Conservation (phyloP, 2,329 filamentous ascomycete species). For the Sclerotinia glacialis region DNA sequence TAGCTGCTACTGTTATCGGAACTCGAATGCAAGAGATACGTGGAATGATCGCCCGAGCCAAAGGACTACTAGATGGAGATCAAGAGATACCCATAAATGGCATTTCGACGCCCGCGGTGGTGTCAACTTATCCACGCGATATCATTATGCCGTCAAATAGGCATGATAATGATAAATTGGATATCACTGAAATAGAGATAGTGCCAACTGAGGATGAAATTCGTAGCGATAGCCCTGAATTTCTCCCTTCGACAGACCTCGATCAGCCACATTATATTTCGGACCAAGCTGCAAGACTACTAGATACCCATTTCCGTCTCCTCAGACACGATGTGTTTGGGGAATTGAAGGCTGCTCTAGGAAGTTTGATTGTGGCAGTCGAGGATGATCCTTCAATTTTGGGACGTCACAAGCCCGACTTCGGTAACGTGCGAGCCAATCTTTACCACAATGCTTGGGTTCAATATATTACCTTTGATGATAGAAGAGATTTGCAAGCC, state of each 20-base stretch:
- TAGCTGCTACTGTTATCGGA: not conserved
- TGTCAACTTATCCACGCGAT: slow-evolving; percentile 15
- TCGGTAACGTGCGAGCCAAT: not conserved
- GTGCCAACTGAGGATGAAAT: slow-evolving; percentile 40
- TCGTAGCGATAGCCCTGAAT: slow-evolving; percentile 26
- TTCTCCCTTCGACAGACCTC: slow-evolving; percentile 29
- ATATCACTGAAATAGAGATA: slow-evolving; percentile 39
- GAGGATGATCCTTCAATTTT: slow-evolving; percentile 3
- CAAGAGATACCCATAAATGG: not conserved
- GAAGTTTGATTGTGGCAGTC: slow-evolving; percentile 28
- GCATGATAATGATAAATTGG: slow-evolving; percentile 28
- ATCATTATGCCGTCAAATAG: slow-evolving; percentile 1
- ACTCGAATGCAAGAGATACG: slow-evolving; percentile 2
- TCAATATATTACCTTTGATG: not conserved
- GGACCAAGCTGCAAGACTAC: not conserved
- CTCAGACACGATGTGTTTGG: slow-evolving; percentile 50
- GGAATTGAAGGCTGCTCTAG: slow-evolving; percentile 43
- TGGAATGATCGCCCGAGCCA: slow-evolving; percentile 9
- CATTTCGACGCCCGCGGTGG: not conserved
- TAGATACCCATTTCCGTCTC: slow-evolving; percentile 32
- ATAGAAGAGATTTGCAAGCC: not conserved
- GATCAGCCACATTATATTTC: slow-evolving; percentile 12
- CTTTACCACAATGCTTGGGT: not conserved
- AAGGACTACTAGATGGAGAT: not conserved
- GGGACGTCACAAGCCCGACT: not conserved